Evolutionary conservation across 1,284 basidiomycete genomes (phyloP).

Genomic region (Ceratobasidium sp.): DNA sequence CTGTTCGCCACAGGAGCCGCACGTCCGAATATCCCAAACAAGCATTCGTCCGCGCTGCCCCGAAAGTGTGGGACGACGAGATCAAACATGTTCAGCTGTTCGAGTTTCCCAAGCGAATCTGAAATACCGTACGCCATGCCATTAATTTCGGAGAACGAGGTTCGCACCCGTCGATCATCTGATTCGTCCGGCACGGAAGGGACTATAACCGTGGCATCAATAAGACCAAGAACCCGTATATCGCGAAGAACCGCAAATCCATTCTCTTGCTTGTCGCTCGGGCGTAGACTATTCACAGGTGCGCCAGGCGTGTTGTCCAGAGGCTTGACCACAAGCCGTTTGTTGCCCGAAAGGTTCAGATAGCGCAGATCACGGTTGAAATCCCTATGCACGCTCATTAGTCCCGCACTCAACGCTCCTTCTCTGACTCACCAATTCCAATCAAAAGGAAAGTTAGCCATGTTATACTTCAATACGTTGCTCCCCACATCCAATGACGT

Average conservation of each 20-base stretch:
- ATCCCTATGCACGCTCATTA: constrained; percentile 74
- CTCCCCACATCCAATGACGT: constrained; percentile 93
- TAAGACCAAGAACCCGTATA: constrained; percentile 92
- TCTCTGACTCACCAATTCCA: constrained; percentile 92
- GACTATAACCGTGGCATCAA: constrained; percentile 96
- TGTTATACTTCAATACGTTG: constrained; percentile 97
- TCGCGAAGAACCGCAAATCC: constrained; percentile 90
- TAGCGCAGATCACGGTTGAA: constrained; percentile 95
- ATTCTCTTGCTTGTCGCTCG: constrained; percentile 62
- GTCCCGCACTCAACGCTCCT: constrained; percentile 8
- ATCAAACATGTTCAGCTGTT: constrained; percentile 90
- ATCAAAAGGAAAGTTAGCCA: constrained; percentile 98
- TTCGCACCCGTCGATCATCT: constrained; percentile 92
- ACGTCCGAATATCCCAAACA: constrained; percentile 96
- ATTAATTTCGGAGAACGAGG: constrained; percentile 91
- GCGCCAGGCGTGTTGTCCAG: constrained; percentile 56
- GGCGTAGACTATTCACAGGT: constrained; percentile 56
- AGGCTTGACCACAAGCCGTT: constrained; percentile 89
- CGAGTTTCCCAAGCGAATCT: constrained; percentile 86
- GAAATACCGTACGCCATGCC: constrained; percentile 98
- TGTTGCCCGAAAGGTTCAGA: constrained; percentile 90
- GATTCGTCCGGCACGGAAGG: constrained; percentile 90
- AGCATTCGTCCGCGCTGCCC: constrained; percentile 82
- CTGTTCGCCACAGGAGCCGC: constrained; percentile 66
- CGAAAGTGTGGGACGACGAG: constrained; percentile 93